Conservation (phyloP, 805 yeast genomes). For the Clavispora vitiphila region DNA sequence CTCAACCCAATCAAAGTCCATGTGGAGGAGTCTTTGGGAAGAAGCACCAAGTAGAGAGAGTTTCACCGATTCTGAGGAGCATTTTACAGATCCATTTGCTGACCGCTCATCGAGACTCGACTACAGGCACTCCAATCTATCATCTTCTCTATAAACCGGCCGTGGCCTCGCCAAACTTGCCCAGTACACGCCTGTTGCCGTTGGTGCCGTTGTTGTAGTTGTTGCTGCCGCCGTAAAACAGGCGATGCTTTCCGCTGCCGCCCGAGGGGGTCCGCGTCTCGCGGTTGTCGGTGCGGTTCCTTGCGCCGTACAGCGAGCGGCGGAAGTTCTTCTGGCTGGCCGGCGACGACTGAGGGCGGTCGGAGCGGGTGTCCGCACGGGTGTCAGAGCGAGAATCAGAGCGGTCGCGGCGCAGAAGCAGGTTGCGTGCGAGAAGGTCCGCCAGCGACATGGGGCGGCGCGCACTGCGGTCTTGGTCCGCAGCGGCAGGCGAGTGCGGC, state of each 20-base stretch:
- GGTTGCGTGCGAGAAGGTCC: background rate
- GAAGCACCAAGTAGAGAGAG: too few species aligned
- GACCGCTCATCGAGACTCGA: too few species aligned
- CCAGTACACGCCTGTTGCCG: conserved; percentile 2
- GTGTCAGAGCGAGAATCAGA: too few species aligned
- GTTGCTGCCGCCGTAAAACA: conserved; percentile 26
- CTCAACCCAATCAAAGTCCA: too few species aligned
- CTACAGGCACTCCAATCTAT: background rate
- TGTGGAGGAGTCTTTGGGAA: too few species aligned
- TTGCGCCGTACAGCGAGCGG: background rate
- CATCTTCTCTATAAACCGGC: background rate
- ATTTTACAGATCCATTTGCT: too few species aligned
- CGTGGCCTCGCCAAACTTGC: conserved; percentile 2
- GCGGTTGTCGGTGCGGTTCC: background rate
- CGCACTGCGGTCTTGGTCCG: too few species aligned
- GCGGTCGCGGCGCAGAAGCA: background rate
- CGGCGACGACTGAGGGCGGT: background rate
- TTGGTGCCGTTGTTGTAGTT: conserved; percentile 7
- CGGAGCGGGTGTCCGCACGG: too few species aligned
- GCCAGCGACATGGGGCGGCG: conserved; percentile 1
- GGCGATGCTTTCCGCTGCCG: conserved; percentile 22
- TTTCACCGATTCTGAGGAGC: too few species aligned
- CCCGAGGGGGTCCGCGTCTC: background rate
- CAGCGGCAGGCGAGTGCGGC: background rate
- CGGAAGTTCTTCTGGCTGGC: background rate